Evolutionary conservation across 139 green algal species (phyloP), one percentile per base, ranked within the genome.

Genomic region (Auxenochlorella protothecoides): DNA sequence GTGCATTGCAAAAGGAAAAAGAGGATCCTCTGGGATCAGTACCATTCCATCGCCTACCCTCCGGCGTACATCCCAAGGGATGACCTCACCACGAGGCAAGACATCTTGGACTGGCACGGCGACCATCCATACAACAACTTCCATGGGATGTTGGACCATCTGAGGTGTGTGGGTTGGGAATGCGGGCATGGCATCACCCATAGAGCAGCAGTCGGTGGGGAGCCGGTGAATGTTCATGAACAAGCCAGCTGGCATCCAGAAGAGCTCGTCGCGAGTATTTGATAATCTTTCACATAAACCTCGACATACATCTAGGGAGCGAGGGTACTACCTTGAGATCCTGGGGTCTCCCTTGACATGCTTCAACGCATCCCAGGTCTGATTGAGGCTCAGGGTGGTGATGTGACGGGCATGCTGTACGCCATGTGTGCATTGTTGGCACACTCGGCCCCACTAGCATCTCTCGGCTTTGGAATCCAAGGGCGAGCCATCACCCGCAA

Each of bases 71-170:
- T 98, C 16, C 93, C 93, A 0, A 76, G 93, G 0, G 94, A 98
- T 80, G 91, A 92, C n/a, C 74, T 96, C 16, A 81, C 89, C 54
- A 80, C 81, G 53, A 8, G 55, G 67, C 66, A 83, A 70, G 95
- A 99, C 81, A 92, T 98, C 64, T 80, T 99, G 80, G 95, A 99
- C 83, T 99, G 95, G 95, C 93, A 99, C 76, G 95, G 95, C 13
- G 95, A 99, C 84, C 93, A 98, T 80, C 91, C 88, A 0, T 89
- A 93, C 84, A 98, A 94, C 75, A 98, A 99, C 83, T 99, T 86
- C 83, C 91, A 98, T 80, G 85, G 83, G 12, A 76, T 94, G 69
- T 97, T 85, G 76, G 79, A 97, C 74, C 57, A 57, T 15, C 85
- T 98, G 52, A 66, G 76, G 72, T 77, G 52, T 11, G 72, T 14